Base-by-base conservation (phyloP, 768 basidiomycete genomes). In the Lentinula sp. region DNA sequence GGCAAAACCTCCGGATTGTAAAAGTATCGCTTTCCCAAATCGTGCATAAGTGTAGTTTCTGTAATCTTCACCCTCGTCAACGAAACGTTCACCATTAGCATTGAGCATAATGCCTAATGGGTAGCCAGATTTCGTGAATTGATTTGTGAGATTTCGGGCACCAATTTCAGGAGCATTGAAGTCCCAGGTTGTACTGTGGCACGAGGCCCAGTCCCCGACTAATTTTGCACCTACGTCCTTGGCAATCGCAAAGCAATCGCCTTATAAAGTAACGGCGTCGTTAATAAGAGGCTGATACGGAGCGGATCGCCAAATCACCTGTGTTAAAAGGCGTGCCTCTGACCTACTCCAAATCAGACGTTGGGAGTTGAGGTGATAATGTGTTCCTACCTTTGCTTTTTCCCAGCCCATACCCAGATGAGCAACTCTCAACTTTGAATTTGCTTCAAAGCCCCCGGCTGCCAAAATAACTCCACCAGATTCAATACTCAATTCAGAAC, bases 121-220 rank as follows among this genome's bases (percentile, higher is more conserved):
- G 66, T 89, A 88, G 1, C 88, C 85, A 9, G 86, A 88, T 70
- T 89, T 89, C 6, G 87, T 89, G 70, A 78, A 87, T 63, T 87
- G 85, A 68, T 90, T 89, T 61, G 83, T 86, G 59, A 87, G 69
- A 51, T 75, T 74, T 54, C 85, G 81, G 60, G 83, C 76, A 18
- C 87, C 87, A 15, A 83, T 73, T 18, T 70, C 61, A 1, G 79
- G 73, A 1, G 86, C 83, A 65, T 86, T 78, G 16, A 84, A 84
- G 65, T 88, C 88, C 87, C 87, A 88, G 66, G 81, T 82, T 4
- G 86, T 87, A 62, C 84, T 85, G 65, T 89, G 88, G 64, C 88
- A 89, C n/a, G 85, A 82, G 51, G 65, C 68, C 82, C 84, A 89
- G 71, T 88, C 85, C n/a, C 87, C 86, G 0, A 73, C 70, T n/a